phyloP scores from a whole-genome alignment of 257 asterid species.

The Oldenlandia corymbosa region DNA sequence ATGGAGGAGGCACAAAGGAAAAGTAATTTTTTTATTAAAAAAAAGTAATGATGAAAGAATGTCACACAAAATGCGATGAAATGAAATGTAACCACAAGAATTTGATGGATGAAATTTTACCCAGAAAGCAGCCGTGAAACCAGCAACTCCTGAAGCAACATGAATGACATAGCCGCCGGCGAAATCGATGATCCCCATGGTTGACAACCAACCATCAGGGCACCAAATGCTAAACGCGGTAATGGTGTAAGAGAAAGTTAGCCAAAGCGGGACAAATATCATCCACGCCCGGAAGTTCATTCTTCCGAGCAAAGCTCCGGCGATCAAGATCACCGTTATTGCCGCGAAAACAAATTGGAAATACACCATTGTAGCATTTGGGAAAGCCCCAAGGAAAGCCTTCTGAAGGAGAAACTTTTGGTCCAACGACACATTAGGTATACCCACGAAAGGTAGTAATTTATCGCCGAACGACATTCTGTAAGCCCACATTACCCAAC shows the following conservation, averaged over 20 bases:
- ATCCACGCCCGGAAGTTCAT: conserved; percentile 80
- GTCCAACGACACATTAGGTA: conserved; percentile 44
- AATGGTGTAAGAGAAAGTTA: conserved; percentile 63
- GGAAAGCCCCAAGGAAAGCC: conserved; percentile 38
- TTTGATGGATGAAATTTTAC: conserved; percentile 17
- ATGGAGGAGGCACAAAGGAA: no score
- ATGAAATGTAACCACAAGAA: no score
- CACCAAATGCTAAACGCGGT: conserved; percentile 70
- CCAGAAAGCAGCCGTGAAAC: conserved; percentile 84
- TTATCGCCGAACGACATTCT: conserved; percentile 50
- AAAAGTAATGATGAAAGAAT: no score
- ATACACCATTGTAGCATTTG: conserved; percentile 61
- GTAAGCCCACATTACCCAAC: conserved; percentile 81
- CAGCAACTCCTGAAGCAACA: conserved; percentile 71
- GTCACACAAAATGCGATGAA: no score
- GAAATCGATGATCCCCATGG: conserved; percentile 59
- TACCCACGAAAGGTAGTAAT: conserved; percentile 46
- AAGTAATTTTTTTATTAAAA: no score
- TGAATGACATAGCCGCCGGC: conserved; percentile 76
- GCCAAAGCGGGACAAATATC: conserved; percentile 77
- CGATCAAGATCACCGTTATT: conserved; percentile 57
- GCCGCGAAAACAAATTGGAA: conserved; percentile 84
- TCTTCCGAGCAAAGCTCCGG: conserved; percentile 57
- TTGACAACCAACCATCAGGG: conserved; percentile 53
- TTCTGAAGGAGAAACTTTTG: conserved; percentile 37